Evolutionary conservation across 345 rosid species (phyloP).

Genomic region (Hypericum perforatum): DNA sequence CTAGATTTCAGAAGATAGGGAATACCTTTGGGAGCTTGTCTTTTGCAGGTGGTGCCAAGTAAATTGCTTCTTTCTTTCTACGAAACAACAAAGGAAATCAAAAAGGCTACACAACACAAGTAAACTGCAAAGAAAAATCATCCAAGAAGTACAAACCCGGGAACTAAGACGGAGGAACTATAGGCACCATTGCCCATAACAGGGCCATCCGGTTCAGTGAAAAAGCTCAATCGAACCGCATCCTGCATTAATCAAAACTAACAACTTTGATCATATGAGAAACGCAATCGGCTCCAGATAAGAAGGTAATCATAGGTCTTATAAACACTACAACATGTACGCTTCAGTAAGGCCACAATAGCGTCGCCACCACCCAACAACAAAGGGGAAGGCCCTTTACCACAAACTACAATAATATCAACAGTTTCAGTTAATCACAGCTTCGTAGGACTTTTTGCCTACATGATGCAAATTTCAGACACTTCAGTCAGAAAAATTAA

Average conservation of each 20-base stretch:
- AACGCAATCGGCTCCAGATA: too few species aligned
- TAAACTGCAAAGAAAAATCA: conserved; percentile 13
- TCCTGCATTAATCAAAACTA: conserved; percentile 37
- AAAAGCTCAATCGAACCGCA: conserved; percentile 50
- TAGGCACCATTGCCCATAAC: conserved; percentile 80
- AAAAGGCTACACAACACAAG: background rate
- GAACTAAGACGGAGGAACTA: conserved; percentile 67
- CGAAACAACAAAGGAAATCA: conserved; percentile 14
- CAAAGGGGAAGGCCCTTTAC: too few species aligned
- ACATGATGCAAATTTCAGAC: too few species aligned
- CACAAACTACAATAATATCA: too few species aligned
- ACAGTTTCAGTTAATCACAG: too few species aligned
- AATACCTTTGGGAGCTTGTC: conserved; percentile 79
- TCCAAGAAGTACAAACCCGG: conserved; percentile 48
- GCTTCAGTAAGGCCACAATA: too few species aligned
- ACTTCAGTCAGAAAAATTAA: too few species aligned
- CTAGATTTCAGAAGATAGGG: background rate
- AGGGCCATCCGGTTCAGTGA: conserved; percentile 94
- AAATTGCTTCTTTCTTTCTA: conserved; percentile 82
- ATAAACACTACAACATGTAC: too few species aligned
- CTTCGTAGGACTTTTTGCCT: too few species aligned
- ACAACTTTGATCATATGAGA: too few species aligned
- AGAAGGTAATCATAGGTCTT: too few species aligned
- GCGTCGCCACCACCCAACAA: too few species aligned
- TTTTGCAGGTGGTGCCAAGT: conserved; percentile 67